Percentiles rank a stretch among this genome's conserved stretches.
Conservation (phyloP, 2,329 filamentous ascomycete species). For the Epichloe uncinata region DNA sequence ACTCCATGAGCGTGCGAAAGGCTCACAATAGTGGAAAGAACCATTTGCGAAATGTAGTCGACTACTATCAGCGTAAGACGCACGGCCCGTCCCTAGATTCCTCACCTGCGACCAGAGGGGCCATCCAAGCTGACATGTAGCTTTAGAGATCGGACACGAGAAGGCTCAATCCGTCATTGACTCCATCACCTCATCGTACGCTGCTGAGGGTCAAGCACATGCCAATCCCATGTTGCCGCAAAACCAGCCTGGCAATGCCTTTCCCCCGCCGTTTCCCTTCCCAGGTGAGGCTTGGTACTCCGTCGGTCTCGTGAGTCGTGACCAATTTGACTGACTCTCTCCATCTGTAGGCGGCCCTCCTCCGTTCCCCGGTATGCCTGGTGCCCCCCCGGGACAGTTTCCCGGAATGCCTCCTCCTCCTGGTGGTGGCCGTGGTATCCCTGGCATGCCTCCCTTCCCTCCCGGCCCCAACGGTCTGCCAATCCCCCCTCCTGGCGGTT, state of each 20-base stretch:
- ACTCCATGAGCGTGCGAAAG: slow-evolving; percentile 99
- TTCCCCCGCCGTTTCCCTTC: slow-evolving; percentile 46
- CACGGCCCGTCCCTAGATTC: neutral
- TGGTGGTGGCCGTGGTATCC: slow-evolving; percentile 35
- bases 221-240: slow-evolving; percentile 72
- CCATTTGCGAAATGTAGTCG: slow-evolving; percentile 91
- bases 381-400: slow-evolving; percentile 25
- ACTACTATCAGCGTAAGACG: slow-evolving; percentile 83
- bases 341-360: slow-evolving; percentile 32
- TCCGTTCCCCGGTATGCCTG: slow-evolving; percentile 42
- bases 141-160: slow-evolving; percentile 84
- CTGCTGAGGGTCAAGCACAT: slow-evolving; percentile 78
- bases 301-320: slow-evolving; percentile 13
- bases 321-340: slow-evolving; percentile 3
- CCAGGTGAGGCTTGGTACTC: slow-evolving; percentile 33
- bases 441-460: slow-evolving; percentile 31
- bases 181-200: slow-evolving; percentile 91
- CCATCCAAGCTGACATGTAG: neutral
- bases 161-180: slow-evolving; percentile 98
- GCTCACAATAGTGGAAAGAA: slow-evolving; percentile 95
- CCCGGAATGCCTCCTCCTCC: slow-evolving; percentile 26
- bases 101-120: neutral
- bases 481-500: slow-evolving; percentile 29
- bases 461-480: slow-evolving; percentile 14
- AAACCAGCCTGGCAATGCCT: slow-evolving; percentile 45